Percentiles rank a stretch among this genome's conserved stretches.
Evolutionary conservation across 306 rosid genomes (phyloP).

Genomic region (Begonia fuchsioides): DNA sequence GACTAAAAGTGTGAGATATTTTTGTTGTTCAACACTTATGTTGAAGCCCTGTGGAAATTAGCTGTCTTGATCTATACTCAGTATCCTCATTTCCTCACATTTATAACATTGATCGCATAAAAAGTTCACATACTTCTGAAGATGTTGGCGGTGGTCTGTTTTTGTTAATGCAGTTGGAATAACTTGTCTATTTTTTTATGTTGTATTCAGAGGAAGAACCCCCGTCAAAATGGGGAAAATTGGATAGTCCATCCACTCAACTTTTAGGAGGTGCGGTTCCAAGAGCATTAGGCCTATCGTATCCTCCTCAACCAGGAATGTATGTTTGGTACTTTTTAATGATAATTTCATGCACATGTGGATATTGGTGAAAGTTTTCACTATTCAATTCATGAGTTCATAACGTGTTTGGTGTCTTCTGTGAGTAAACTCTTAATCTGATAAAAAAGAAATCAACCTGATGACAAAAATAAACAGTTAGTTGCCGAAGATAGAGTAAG

Average conservation of each 20-base stretch:
- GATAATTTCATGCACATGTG: background rate
- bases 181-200: background rate
- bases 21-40: no score
- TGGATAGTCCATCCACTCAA: constrained; percentile 49
- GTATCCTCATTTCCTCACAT: no score
- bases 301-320: constrained; percentile 69
- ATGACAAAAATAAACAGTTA: background rate
- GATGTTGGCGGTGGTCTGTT: background rate
- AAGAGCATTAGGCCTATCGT: constrained; percentile 52
- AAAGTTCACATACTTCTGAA: no score
- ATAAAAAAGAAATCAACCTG: no score
- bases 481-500: background rate
- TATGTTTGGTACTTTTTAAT: constrained; percentile 25
- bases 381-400: background rate
- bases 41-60: no score
- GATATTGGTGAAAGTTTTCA: constrained; percentile 1
- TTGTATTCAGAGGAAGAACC: constrained; percentile 41
- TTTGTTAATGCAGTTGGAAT: background rate
- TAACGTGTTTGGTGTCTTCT: no score
- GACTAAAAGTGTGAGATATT: no score
- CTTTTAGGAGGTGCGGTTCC: constrained; percentile 52
- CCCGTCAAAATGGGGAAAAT: constrained; percentile 67
- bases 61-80: no score
- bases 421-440: no score
- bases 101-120: no score